Percentiles rank a stretch among this genome's conserved stretches.
These are phyloP conservation scores for Elsinoe batatas DNA, from an alignment of 2,329 filamentous ascomycete species.

Conservation along the genomic window DNA sequence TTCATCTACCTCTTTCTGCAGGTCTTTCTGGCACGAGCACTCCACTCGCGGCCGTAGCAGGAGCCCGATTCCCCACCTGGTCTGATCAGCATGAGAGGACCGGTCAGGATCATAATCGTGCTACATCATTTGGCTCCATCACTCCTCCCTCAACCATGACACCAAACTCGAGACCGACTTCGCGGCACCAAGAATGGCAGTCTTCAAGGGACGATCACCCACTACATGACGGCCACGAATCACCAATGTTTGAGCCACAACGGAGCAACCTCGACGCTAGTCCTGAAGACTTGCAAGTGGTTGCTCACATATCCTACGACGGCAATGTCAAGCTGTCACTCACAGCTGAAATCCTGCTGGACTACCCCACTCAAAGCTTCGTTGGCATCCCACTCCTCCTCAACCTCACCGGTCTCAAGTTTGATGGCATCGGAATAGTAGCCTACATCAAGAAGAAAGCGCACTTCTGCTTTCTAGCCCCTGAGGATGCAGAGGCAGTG, in stretches of 20 bases:
- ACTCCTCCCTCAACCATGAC: conserved; percentile 39
- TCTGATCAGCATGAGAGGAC: conserved; percentile 24
- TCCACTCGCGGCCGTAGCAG: conserved; percentile 68
- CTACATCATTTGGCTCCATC: conserved; percentile 36
- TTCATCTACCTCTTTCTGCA: conserved; percentile 64
- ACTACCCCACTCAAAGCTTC: conserved; percentile 98
- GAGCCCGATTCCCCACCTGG: conserved; percentile 50
- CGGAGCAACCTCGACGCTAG: conserved; percentile 57
- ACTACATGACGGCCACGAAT: conserved; percentile 16
- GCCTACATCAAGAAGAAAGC: conserved; percentile 82
- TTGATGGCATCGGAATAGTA: conserved; percentile 87
- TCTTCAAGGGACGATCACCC: background rate
- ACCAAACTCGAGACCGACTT: conserved; percentile 35
- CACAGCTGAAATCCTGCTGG: conserved; percentile 88
- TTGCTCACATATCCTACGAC: conserved; percentile 81
- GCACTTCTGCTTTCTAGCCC: conserved; percentile 89
- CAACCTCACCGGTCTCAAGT: conserved; percentile 88
- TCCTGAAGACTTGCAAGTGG: conserved; percentile 81
- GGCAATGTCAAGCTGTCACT: conserved; percentile 81
- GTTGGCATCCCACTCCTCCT: conserved; percentile 90
- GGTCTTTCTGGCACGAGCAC: conserved; percentile 68
- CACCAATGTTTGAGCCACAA: conserved; percentile 35
- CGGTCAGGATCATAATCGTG: conserved; percentile 17
- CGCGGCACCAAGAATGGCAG: conserved; percentile 24
- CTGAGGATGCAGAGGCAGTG: conserved; percentile 72